These are phyloP conservation scores for Nematocida sp. DNA, from an alignment of 371 early-diverging fungal species.

Conservation along the genomic window DNA sequence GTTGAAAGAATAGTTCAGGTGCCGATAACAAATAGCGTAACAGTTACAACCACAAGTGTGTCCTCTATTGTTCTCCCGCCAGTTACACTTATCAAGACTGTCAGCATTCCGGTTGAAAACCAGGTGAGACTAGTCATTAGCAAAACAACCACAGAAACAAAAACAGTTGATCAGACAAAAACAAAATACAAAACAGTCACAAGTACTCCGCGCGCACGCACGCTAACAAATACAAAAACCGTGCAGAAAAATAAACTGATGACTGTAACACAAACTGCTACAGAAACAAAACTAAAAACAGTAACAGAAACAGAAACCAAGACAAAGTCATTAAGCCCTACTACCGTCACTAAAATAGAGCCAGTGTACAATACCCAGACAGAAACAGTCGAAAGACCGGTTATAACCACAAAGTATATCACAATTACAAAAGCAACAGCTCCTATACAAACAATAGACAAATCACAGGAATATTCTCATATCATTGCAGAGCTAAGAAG, in stretches of 20 bases:
- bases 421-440: background rate
- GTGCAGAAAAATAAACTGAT: background rate
- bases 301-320: background rate
- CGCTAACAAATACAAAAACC: slow-evolving; percentile 9
- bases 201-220: background rate
- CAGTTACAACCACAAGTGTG: too few relatives aligned
- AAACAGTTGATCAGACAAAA: background rate
- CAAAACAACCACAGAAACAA: background rate
- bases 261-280: background rate
- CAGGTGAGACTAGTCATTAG: background rate
- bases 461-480: background rate
- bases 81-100: background rate
- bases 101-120: background rate
- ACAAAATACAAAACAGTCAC: background rate
- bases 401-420: slow-evolving; percentile 20
- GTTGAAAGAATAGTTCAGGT: too few relatives aligned
- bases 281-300: background rate
- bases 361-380: slow-evolving; percentile 5
- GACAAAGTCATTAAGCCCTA: background rate
- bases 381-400: background rate
- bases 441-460: background rate
- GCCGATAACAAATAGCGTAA: too few relatives aligned
- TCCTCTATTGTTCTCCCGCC: background rate
- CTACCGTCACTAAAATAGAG: background rate
- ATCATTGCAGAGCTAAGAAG: slow-evolving; percentile 9